Evolutionary conservation across 306 rosid genomes (phyloP).

Genomic region (Pachyrhizus erosus): DNA sequence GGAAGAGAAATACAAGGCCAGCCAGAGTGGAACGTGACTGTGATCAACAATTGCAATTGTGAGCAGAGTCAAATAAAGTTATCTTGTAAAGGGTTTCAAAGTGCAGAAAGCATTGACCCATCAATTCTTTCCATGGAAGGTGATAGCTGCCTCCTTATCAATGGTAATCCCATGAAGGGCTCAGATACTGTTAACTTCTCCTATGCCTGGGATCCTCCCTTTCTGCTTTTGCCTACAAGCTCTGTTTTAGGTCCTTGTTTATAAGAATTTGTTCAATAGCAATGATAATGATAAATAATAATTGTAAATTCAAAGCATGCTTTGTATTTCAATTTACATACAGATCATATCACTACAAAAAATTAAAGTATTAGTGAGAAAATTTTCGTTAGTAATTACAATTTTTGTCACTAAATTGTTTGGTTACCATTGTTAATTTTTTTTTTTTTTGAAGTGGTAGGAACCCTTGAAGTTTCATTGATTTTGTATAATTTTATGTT

Average conservation of each 20-base stretch:
- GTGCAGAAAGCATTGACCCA: conserved; percentile 43
- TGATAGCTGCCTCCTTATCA: conserved; percentile 52
- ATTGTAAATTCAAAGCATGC: not conserved
- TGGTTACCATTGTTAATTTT: too few species aligned
- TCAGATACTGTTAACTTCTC: conserved; percentile 47
- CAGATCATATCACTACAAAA: too few species aligned
- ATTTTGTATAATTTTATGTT: not conserved
- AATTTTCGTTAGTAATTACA: too few species aligned
- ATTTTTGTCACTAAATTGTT: too few species aligned
- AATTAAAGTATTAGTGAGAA: too few species aligned
- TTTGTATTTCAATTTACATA: not conserved
- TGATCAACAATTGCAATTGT: conserved; percentile 60
- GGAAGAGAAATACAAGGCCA: conserved; percentile 51
- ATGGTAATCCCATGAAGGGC: conserved; percentile 42
- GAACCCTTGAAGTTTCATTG: not conserved
- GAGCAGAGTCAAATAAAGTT: conserved; percentile 45
- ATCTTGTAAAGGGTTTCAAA: conserved; percentile 56
- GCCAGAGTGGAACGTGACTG: conserved; percentile 68
- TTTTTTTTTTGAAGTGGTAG: too few species aligned
- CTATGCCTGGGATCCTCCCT: conserved; percentile 74
- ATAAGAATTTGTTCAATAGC: not conserved
- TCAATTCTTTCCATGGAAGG: conserved; percentile 33
- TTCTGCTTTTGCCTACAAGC: conserved; percentile 44
- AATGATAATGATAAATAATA: not conserved
- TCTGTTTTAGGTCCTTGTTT: conserved; percentile 44